Evolutionary conservation across 306 rosid species (phyloP), one percentile per base, ranked within the genome.

Genomic region (Rubus parviflorus): DNA sequence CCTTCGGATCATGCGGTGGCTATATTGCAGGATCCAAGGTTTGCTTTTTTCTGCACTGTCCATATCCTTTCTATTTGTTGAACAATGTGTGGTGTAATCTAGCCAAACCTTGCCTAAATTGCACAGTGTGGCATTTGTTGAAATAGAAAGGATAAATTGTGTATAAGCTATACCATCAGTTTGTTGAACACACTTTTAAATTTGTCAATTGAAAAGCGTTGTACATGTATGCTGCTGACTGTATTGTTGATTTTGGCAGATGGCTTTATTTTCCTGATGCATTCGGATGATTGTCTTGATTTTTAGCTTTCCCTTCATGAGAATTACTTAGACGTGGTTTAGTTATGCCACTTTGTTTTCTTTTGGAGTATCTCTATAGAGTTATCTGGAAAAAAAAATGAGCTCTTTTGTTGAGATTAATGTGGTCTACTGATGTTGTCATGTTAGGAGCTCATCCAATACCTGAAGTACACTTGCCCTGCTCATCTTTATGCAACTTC

Each of bases 401-500:
- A 35, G 42, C 60, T 60, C 49, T 4, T 35, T 22, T 72, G 42
- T 70, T 76, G 57, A 71, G 52, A 15, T 35, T 76, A 64, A 43
- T 48, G 37, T 74, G 70, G 35, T 74, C 20, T 7, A 47, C 58
- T 76, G 54, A 19, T 63, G 30, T 3, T 56, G 53, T 58, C 63
- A 43, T 81, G 25, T 80, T 30, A 93, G 98, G 97, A 91, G 74
- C 96, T 91, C 73, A 90, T 93, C 72, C 82, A 85, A 67, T 87
- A 88, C 80, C 85, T 93, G 70, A 91, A 93, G 86, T 82, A 87
- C 82, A 83, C 91, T 16, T 91, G 97, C 75, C 98, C 98, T 13
- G 98, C 98, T 75, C 98, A 91, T 83, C 91, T 93, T 42, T 93
- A 93, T 83, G 97, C 93, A 64, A 91, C 97, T 48, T 93, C 98